Evolutionary conservation across 1,284 basidiomycete genomes (phyloP).

Genomic region (Mrakiaceae sp.): DNA sequence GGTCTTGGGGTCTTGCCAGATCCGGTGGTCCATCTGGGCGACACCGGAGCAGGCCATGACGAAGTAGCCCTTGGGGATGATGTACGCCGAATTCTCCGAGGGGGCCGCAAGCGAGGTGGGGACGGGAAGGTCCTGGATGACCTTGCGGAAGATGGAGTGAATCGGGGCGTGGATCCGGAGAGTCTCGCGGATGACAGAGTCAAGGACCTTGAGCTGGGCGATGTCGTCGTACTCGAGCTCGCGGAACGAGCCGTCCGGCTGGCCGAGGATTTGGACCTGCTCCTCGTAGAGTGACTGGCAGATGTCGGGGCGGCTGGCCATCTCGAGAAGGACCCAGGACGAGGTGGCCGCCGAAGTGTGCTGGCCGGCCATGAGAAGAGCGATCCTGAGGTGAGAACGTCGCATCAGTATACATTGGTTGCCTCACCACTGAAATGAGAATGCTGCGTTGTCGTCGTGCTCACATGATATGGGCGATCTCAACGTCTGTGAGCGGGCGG

Average conservation of each 20-base stretch:
- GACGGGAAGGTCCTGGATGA: constrained; percentile 70
- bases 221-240: constrained; percentile 80
- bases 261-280: constrained; percentile 71
- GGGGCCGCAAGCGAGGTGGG: constrained; percentile 70
- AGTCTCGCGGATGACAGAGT: constrained; percentile 85
- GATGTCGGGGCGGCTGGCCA: constrained; percentile 68
- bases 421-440: too few species aligned
- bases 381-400: constrained; percentile 41
- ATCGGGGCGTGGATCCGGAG: constrained; percentile 86
- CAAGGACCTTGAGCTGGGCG: constrained; percentile 58
- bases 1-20: constrained; percentile 62
- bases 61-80: constrained; percentile 84
- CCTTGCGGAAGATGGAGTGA: constrained; percentile 66
- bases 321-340: constrained; percentile 83
- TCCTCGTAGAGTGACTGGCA: constrained; percentile 79
- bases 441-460: too few species aligned
- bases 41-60: constrained; percentile 85
- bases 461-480: constrained; percentile 87
- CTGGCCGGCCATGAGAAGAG: constrained; percentile 92
- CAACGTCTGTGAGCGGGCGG: constrained; percentile 63
- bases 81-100: constrained; percentile 54
- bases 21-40: constrained; percentile 70
- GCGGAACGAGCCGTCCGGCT: constrained; percentile 66
- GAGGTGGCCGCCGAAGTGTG: constrained; percentile 90
- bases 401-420: neutral